These are phyloP conservation scores for Borealophlyctis nickersoniae DNA, from an alignment of 192 early-diverging fungal genomes.

Conservation along the genomic window DNA sequence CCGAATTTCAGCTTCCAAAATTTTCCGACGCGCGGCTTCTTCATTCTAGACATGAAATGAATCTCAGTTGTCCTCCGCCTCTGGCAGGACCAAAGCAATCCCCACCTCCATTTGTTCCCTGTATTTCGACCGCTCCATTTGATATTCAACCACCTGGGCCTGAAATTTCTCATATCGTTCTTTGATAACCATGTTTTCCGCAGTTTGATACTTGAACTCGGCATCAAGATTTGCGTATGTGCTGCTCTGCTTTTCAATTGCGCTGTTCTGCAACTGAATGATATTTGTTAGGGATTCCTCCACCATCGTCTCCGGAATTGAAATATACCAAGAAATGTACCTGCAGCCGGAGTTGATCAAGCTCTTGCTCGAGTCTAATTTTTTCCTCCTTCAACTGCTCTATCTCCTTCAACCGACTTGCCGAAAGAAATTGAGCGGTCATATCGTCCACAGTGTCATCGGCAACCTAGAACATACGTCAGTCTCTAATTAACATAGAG, in stretches of 20 bases:
- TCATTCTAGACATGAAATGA: constrained; percentile 27
- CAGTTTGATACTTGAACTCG: constrained; percentile 28
- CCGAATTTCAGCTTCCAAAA: constrained; percentile 39
- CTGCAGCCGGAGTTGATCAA: constrained; percentile 25
- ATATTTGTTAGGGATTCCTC: background rate
- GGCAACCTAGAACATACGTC: no score
- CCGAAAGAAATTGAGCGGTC: constrained; percentile 14
- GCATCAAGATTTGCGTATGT: constrained; percentile 21
- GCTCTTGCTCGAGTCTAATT: constrained; percentile 20
- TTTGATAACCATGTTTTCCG: constrained; percentile 31
- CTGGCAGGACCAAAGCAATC: background rate
- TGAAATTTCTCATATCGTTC: constrained; percentile 30
- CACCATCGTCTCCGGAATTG: background rate
- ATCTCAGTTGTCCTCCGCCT: constrained; percentile 10
- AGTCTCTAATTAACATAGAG: no score
- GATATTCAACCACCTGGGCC: constrained; percentile 30
- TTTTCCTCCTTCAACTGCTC: constrained; percentile 28
- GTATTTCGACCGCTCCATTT: constrained; percentile 36
- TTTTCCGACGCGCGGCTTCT: constrained; percentile 38
- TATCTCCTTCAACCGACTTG: constrained; percentile 34
- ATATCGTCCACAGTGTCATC: constrained; percentile 9
- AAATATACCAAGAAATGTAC: constrained; percentile 6
- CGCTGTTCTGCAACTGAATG: constrained; percentile 7
- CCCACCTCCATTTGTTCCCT: constrained; percentile 40
- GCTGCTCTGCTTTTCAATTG: background rate